Conservation (phyloP, 805 yeast genomes). For the Middelhovenomyces tepae region DNA sequence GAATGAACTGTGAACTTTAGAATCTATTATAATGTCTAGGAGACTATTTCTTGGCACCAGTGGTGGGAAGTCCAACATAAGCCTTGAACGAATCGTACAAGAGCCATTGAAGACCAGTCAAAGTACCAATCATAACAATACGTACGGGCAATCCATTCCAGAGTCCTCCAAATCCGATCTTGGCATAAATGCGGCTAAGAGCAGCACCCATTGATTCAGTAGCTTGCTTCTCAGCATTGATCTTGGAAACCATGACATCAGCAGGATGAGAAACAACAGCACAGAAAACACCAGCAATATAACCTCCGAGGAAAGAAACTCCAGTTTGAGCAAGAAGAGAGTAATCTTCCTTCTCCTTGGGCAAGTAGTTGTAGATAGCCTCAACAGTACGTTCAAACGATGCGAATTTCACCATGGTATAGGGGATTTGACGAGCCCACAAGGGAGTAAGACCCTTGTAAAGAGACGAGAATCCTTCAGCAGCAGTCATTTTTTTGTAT, state of each 20-base stretch:
- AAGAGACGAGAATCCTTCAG: slow-evolving; percentile 51
- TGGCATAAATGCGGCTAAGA: slow-evolving; percentile 50
- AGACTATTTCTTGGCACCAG: slow-evolving; percentile 62
- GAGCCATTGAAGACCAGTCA: slow-evolving; percentile 89
- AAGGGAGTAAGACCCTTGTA: slow-evolving; percentile 74
- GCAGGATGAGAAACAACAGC: slow-evolving; percentile 87
- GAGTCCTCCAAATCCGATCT: slow-evolving; percentile 68
- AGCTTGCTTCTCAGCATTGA: slow-evolving; percentile 56
- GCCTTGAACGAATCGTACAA: slow-evolving; percentile 85
- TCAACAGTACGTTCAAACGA: slow-evolving; percentile 77
- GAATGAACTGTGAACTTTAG: too few relatives aligned
- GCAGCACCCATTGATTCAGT: slow-evolving; percentile 52
- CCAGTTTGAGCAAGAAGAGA: slow-evolving; percentile 65
- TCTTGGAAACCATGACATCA: slow-evolving; percentile 83
- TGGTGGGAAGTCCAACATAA: slow-evolving; percentile 88
- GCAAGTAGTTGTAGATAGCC: slow-evolving; percentile 51
- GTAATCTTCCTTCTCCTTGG: slow-evolving; percentile 55
- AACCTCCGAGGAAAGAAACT: slow-evolving; percentile 77
- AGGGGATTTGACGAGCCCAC: slow-evolving; percentile 84
- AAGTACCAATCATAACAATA: slow-evolving; percentile 82
- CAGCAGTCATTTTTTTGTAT: slow-evolving; percentile 44
- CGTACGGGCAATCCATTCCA: slow-evolving; percentile 87
- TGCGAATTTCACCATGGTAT: slow-evolving; percentile 83
- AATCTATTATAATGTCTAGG: too few relatives aligned
- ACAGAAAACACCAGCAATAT: slow-evolving; percentile 82